Percentiles rank a stretch among this genome's conserved stretches.
These are phyloP conservation scores for Choiromyces venosus DNA, from an alignment of 495 filamentous ascomycete genomes.

Conservation along the genomic window DNA sequence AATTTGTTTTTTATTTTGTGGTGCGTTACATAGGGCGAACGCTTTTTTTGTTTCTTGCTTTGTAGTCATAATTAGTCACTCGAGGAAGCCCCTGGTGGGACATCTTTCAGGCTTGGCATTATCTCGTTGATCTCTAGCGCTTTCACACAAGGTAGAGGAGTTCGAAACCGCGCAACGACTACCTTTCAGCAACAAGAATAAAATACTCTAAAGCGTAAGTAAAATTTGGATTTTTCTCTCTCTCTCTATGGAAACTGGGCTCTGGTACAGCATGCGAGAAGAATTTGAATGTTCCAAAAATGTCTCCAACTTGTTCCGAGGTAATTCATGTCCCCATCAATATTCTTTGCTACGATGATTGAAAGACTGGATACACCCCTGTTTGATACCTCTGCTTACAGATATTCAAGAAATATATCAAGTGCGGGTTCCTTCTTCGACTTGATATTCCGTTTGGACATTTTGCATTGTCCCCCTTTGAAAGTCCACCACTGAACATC, in stretches of 20 bases:
- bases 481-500: not conserved
- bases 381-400: not conserved
- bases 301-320: not conserved
- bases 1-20: too few species aligned
- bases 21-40: too few species aligned
- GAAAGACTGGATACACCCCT: not conserved
- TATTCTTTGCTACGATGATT: not conserved
- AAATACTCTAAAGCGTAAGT: not conserved
- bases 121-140: rapidly evolving
- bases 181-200: not conserved
- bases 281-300: not conserved
- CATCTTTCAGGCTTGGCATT: not conserved
- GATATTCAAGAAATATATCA: not conserved
- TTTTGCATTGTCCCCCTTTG: not conserved
- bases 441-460: not conserved
- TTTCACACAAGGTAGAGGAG: not conserved
- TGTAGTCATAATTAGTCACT: not conserved
- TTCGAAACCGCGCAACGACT: not conserved
- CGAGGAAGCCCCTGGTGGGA: not conserved
- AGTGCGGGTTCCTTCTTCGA: not conserved
- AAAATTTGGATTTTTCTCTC: not conserved
- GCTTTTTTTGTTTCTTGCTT: too few species aligned
- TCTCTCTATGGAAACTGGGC: too few species aligned
- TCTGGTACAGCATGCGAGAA: not conserved
- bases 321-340: not conserved